These are phyloP conservation scores for Plasmodium ovale DNA, from an alignment of 169 alveolate species.

Conservation along the genomic window DNA sequence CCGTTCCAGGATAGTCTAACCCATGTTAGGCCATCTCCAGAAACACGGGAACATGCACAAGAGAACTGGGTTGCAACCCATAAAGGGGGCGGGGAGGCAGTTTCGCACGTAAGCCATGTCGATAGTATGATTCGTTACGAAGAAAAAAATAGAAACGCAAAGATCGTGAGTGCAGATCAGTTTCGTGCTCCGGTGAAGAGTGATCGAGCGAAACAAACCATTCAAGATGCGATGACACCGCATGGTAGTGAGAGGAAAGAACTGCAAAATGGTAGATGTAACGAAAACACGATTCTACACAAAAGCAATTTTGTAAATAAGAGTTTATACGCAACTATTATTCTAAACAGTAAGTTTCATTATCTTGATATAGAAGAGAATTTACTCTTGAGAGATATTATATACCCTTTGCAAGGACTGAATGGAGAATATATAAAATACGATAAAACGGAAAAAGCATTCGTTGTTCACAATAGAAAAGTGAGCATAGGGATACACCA, in stretches of 20 bases:
- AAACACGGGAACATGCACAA: neutral
- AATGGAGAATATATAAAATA: constrained; percentile 55
- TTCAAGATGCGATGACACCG: neutral
- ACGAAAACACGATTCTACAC: constrained; percentile 6
- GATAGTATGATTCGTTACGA: no score
- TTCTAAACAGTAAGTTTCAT: constrained; percentile 42
- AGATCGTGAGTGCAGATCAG: no score
- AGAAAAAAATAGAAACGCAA: no score
- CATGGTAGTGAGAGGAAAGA: neutral
- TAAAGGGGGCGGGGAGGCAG: neutral
- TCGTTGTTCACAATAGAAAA: constrained; percentile 37
- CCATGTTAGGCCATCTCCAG: neutral
- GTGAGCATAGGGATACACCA: constrained; percentile 62
- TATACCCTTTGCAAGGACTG: constrained; percentile 69
- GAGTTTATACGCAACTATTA: constrained; percentile 60
- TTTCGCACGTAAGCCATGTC: neutral
- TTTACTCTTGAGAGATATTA: constrained; percentile 26
- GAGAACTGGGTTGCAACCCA: neutral
- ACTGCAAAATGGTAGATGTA: no score
- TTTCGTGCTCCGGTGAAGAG: no score
- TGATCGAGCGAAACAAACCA: no score
- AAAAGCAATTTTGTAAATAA: constrained; percentile 42
- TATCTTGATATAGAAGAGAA: constrained; percentile 51
- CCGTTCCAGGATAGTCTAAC: neutral
- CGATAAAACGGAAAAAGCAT: constrained; percentile 13